These are phyloP conservation scores for Agrocybe chaxingu DNA, from an alignment of 768 basidiomycete genomes.

Conservation along the genomic window DNA sequence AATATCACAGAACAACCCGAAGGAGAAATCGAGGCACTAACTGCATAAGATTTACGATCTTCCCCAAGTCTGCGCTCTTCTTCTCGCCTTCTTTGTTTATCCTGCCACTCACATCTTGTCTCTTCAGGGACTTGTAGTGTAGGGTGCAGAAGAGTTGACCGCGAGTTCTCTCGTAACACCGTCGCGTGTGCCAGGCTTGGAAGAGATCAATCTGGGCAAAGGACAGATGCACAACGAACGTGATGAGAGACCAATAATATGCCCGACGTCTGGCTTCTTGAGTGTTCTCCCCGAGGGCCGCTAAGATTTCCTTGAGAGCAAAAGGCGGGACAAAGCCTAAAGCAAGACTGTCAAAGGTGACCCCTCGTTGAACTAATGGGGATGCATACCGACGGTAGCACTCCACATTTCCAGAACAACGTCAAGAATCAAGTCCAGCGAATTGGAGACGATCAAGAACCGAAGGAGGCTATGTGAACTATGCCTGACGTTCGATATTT, in stretches of 20 bases:
- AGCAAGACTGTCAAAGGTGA: background rate
- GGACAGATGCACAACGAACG: conserved; percentile 61
- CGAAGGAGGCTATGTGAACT: conserved; percentile 56
- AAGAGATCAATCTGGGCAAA: conserved; percentile 67
- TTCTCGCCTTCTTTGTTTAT: conserved; percentile 34
- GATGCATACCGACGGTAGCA: conserved; percentile 43
- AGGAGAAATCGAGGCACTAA: conserved; percentile 27
- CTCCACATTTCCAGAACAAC: conserved; percentile 57
- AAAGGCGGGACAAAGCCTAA: conserved; percentile 66
- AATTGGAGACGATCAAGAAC: conserved; percentile 65
- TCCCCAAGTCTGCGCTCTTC: conserved; percentile 57
- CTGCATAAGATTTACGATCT: conserved; percentile 77
- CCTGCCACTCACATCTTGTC: conserved; percentile 55
- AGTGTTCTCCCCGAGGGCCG: conserved; percentile 41
- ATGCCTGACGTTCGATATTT: conserved; percentile 30
- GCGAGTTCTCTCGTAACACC: conserved; percentile 70
- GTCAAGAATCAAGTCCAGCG: conserved; percentile 64
- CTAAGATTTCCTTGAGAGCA: conserved; percentile 58
- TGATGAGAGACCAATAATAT: conserved; percentile 56
- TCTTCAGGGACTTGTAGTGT: conserved; percentile 65
- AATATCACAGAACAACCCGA: conserved; percentile 1
- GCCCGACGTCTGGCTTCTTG: conserved; percentile 41
- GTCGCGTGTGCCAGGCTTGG: conserved; percentile 62
- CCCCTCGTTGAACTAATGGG: background rate
- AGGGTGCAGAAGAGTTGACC: conserved; percentile 69